A percentile compares a stretch with the other conserved stretches of the same genome.
These are phyloP conservation scores for Myriosclerotinia duriaeana DNA, from an alignment of 2,329 filamentous ascomycete genomes.

Conservation along the genomic window DNA sequence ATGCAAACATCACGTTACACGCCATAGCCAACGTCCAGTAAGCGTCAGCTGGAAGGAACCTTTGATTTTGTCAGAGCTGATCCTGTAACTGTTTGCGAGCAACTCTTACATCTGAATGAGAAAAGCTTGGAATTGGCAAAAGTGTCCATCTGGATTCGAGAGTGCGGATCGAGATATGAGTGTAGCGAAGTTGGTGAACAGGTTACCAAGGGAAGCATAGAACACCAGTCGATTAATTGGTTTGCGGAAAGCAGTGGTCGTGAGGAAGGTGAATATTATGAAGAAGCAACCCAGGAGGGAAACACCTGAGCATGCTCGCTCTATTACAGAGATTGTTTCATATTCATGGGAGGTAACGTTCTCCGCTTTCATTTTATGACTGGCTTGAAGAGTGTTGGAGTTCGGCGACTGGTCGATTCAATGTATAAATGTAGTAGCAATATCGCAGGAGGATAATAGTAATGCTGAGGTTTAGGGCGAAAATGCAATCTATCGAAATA, in stretches of 20 bases:
- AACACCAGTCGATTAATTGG: slow-evolving; percentile 60
- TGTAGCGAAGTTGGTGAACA: slow-evolving; percentile 55
- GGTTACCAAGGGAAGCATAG: slow-evolving; percentile 57
- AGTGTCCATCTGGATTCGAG: slow-evolving; percentile 28
- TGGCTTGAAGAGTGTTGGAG: not conserved
- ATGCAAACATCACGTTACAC: slow-evolving; percentile 78
- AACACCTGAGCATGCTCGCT: slow-evolving; percentile 47
- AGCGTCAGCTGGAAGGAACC: slow-evolving; percentile 76
- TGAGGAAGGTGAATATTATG: slow-evolving; percentile 53
- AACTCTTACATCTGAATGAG: slow-evolving; percentile 74
- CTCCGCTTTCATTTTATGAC: not conserved
- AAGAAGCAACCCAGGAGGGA: slow-evolving; percentile 53
- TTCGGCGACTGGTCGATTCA: no score
- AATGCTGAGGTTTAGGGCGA: slow-evolving; percentile 3
- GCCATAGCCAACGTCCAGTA: slow-evolving; percentile 82
- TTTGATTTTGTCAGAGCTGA: slow-evolving; percentile 39
- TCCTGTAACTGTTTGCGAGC: not conserved
- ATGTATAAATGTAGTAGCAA: not conserved
- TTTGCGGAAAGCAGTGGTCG: slow-evolving; percentile 52
- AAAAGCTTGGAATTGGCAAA: slow-evolving; percentile 72
- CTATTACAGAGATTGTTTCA: not conserved
- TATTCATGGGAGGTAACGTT: slow-evolving; percentile 1
- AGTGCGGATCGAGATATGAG: slow-evolving; percentile 43
- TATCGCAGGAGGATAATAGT: not conserved
- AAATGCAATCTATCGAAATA: not conserved